A percentile compares a stretch with the other conserved stretches of the same genome.
Conservation (phyloP, 2,329 filamentous ascomycete genomes). For the Cercospora nicotianae region DNA sequence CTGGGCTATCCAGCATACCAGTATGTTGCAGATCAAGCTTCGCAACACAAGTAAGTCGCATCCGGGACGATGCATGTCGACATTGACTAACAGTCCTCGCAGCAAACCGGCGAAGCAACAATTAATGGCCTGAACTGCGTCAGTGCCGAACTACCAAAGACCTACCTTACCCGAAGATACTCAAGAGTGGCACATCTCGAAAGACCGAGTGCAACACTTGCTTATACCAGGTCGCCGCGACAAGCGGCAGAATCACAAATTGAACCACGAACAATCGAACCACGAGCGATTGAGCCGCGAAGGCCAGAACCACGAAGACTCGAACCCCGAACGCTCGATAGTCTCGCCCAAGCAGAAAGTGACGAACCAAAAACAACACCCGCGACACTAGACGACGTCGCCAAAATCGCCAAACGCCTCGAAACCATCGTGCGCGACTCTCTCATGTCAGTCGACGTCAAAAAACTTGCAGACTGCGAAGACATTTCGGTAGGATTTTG, state of each 20-base stretch:
- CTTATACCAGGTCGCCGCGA: neutral
- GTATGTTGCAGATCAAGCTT: neutral
- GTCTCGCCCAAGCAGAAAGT: neutral
- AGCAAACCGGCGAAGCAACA: neutral
- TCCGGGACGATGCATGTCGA: neutral
- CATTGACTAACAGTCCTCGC: neutral
- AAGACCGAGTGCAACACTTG: neutral
- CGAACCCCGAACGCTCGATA: neutral
- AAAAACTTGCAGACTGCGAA: neutral
- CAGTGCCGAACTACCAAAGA: neutral
- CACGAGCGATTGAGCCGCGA: neutral
- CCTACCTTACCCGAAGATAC: neutral
- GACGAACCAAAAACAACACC: neutral
- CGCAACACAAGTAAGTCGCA: neutral
- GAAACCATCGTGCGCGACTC: neutral
- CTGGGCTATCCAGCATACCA: neutral
- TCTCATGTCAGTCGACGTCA: neutral
- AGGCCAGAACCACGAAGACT: neutral
- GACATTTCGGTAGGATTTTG: neutral
- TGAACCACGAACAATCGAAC: neutral
- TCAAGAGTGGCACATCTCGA: slow-evolving; percentile 5
- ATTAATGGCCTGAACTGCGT: slow-evolving; percentile 1
- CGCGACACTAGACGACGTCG: neutral
- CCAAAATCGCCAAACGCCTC: neutral
- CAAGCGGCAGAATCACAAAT: neutral